phyloP scores from a whole-genome alignment of 2,329 filamentous ascomycete species.

The Ilyonectria mors-panacis region DNA sequence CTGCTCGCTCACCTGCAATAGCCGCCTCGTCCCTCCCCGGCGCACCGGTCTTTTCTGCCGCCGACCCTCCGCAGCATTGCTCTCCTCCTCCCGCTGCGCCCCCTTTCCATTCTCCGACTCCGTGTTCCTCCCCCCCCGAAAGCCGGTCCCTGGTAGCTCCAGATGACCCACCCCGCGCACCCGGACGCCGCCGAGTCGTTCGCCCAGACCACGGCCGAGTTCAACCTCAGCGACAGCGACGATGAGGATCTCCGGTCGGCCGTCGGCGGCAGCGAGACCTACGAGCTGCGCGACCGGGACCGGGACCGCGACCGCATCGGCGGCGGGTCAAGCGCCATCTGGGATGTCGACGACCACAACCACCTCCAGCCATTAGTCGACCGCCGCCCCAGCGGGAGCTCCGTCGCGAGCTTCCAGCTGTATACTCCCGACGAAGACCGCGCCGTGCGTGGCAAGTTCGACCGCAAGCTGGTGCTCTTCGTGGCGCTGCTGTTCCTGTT shows the following conservation, averaged over 20 bases:
- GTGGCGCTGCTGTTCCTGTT: conserved; percentile 87
- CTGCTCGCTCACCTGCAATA: conserved; percentile 12
- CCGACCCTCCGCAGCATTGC: neutral
- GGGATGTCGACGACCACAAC: conserved; percentile 40
- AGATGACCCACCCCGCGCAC: conserved; percentile 44
- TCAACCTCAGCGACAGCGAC: conserved; percentile 55
- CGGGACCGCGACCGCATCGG: conserved; percentile 26
- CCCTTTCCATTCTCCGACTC: conserved; percentile 2
- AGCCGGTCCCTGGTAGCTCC: conserved; percentile 25
- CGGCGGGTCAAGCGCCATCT: conserved; percentile 30
- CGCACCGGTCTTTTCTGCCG: conserved; percentile 9
- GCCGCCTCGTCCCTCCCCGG: conserved; percentile 12
- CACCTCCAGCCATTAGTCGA: conserved; percentile 39
- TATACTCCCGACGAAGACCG: conserved; percentile 79
- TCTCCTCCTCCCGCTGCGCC: neutral
- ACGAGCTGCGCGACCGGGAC: conserved; percentile 50
- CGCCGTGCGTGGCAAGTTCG: conserved; percentile 80
- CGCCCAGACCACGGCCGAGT: conserved; percentile 57
- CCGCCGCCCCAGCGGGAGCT: conserved; percentile 47
- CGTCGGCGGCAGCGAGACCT: conserved; percentile 51
- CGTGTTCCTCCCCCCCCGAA: conserved; percentile 12
- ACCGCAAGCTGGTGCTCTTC: conserved; percentile 83
- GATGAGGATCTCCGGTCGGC: conserved; percentile 53
- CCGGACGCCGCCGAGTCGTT: conserved; percentile 52
- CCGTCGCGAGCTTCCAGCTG: conserved; percentile 56